Conservation (phyloP, 495 filamentous ascomycete species). For the Elasticomyces elasticus region DNA sequence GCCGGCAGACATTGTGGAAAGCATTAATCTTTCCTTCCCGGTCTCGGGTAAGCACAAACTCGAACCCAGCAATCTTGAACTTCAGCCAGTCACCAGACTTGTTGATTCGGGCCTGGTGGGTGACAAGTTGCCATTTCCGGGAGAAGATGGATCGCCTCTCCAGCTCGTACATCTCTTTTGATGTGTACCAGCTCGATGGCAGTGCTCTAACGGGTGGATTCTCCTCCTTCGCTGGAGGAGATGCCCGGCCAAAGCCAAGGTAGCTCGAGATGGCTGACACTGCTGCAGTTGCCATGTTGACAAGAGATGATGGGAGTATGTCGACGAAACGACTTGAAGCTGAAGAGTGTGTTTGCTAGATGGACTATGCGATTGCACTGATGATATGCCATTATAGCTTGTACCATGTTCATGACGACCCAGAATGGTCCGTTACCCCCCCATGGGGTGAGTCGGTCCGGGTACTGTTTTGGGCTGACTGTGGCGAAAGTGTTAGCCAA, state of each 20-base stretch:
- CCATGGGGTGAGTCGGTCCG: conserved; percentile 6
- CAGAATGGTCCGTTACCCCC: not conserved
- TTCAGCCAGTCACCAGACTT: conserved; percentile 43
- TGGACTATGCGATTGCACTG: not conserved
- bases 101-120: conserved; percentile 38
- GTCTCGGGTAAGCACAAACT: conserved; percentile 42
- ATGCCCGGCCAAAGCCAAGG: conserved; percentile 33
- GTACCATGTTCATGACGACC: not conserved
- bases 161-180: conserved; percentile 42
- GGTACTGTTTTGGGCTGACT: not conserved
- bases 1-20: conserved; percentile 52
- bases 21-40: conserved; percentile 42
- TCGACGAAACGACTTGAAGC: not conserved
- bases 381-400: not conserved
- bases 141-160: conserved; percentile 47
- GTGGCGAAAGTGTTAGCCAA: not conserved
- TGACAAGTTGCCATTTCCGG: conserved; percentile 45
- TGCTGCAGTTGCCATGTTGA: not conserved
- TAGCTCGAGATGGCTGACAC: conserved; percentile 1
- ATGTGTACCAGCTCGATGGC: conserved; percentile 43
- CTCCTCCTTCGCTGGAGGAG: conserved; percentile 29
- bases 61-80: conserved; percentile 39
- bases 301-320: not conserved
- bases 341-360: not conserved
- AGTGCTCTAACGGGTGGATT: conserved; percentile 29